phyloP scores from a whole-genome alignment of 352 stramenopile species.

The Thraustochytrium striatum region DNA sequence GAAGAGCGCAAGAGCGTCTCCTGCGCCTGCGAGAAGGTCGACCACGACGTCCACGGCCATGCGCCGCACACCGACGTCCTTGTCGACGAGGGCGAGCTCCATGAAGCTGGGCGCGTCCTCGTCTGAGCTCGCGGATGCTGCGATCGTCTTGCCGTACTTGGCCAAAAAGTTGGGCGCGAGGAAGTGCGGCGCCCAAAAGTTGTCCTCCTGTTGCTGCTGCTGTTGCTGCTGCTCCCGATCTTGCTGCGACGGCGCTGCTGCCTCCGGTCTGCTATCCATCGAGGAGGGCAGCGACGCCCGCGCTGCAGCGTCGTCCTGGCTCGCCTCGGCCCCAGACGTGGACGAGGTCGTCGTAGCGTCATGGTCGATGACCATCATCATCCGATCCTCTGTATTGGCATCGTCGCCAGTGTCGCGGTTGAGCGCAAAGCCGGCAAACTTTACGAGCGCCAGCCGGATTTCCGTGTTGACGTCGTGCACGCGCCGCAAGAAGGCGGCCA shows the following conservation, averaged over 20 bases:
- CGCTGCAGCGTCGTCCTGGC: too few species aligned
- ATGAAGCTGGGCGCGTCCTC: conserved; percentile 29
- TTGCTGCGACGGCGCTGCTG: too few species aligned
- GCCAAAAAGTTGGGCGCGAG: conserved; percentile 13
- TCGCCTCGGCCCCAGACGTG: background rate
- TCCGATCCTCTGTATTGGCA: background rate
- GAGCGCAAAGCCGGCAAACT: conserved; percentile 31
- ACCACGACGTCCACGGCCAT: conserved; percentile 20
- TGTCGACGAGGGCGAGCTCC: conserved; percentile 38
- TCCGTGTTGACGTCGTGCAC: conserved; percentile 10
- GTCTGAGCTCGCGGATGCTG: too few species aligned
- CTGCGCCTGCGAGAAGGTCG: too few species aligned
- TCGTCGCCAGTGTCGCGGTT: background rate
- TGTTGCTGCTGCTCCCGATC: too few species aligned
- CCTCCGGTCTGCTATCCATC: too few species aligned
- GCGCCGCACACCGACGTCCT: conserved; percentile 27
- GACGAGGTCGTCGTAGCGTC: background rate
- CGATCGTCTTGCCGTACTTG: conserved; percentile 18
- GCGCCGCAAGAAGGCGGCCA: conserved; percentile 12
- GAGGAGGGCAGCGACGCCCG: too few species aligned
- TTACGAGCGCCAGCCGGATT: conserved; percentile 27
- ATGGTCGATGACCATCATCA: background rate
- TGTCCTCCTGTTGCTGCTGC: too few species aligned
- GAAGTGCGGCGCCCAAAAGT: conserved; percentile 35
- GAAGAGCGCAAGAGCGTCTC: too few species aligned